Base-by-base conservation (phyloP, 2,329 filamentous ascomycete species). In the Trichoderma gracile region DNA sequence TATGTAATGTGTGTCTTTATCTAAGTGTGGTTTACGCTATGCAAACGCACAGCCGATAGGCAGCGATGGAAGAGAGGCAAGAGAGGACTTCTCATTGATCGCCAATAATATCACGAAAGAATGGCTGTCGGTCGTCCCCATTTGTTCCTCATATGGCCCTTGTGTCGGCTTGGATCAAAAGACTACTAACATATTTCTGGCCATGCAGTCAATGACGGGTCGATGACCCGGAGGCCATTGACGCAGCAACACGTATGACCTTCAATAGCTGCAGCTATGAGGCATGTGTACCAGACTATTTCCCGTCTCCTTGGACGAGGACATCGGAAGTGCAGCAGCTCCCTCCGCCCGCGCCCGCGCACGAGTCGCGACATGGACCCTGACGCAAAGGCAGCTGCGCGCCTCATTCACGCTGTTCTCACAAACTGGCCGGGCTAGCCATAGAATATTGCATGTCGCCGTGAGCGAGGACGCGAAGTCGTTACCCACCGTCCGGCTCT, bases 361-460 rank as follows among this genome's bases (percentile, higher is more conserved):
- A 53, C 47, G 57, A 60, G 46, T 52, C 57, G 46, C 57, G 38
- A 40, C 46, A 42, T 50, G 30, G 19, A 40, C 30, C 46, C 19
- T 60, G 21, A 40, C 27, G 46, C 45, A 10, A 25, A 46, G 33
- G 23, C 46, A 60, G 17, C 46, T 27, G 3, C 45, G 42, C 46
- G 21, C 42, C 10, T 27, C 8, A 15, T 52, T 52, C 57, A 60
- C 57, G 46, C 23, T 19, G 23, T 43, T 45, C 2, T 23, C 47
- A 21, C 50, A 12, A 5, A 12, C 10, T 43, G 17, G 21, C 46
- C 14, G 14, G 38, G 17, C 40, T 12, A 27, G 8, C 53, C 53
- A 42, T 56, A 56, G 21, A 27, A 43, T 7, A 10, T 25, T 27
- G 10, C 23, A 12, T 30, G 21, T 61, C 58, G 38, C 46, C 58